Base-by-base conservation (phyloP, 345 rosid species). In the Punica granatum region DNA sequence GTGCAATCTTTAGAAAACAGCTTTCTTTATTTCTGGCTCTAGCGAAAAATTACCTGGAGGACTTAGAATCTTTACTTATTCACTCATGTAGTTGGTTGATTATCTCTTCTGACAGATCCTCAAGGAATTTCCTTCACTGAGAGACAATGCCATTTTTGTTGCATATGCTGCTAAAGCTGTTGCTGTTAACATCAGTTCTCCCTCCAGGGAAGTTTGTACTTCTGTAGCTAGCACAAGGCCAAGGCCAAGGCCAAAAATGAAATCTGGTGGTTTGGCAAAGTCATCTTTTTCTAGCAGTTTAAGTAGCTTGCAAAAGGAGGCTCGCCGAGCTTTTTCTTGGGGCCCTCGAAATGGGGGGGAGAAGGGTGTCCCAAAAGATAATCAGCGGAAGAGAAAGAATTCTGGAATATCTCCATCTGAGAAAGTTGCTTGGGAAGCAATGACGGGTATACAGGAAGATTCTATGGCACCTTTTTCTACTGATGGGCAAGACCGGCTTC, bases 321-420 rank as follows among this genome's bases (percentile, higher is more conserved):
- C 94, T 68, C 94, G 98, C 19, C 82, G 97, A 74, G 98, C 96
- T 75, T 90, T 93, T 74, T 90, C 98, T 74, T 93, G 98, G 97
- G 81, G 92, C 70, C 97, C 97, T 64, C 87, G 92, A 69, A 87
- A 93, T 77, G 76, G 81, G 69, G 94, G 85, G 67, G 96, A 86
- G 64, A 89, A 86, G 83, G 78, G 77, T 63, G 75, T 87, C 35
- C 79, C 90, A 26, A 87, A 89, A 81, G 98, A 93, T 85, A 87
- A 75, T 63, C 77, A 87, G 53, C 90, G 96, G 62, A 93, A 93
- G 73, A 81, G 97, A 75, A 93, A 93, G 80, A 90, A 78, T 80
- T 90, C 94, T 68, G 91, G 92, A 60, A 79, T 90, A 75, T 69
- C 88, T 54, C 79, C 90, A 63, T 80, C 97, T 70, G 97, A 93